Evolutionary conservation across 108 stramenopile species (phyloP).

Genomic region (Pseudonitzschia multiseries): DNA sequence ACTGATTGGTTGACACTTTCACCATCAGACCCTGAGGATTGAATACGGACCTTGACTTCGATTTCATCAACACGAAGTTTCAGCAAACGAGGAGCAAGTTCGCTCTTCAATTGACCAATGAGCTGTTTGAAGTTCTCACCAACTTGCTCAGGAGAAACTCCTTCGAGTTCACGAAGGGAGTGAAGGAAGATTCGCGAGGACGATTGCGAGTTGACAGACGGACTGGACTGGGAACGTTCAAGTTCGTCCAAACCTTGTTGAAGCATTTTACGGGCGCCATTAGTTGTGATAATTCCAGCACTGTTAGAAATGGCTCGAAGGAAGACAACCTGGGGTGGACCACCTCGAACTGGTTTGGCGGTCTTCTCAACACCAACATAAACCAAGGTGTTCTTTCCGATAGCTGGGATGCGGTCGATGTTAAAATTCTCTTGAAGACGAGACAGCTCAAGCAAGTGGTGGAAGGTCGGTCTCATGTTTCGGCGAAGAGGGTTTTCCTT

Average conservation of each 20-base stretch:
- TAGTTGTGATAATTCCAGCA: constrained; percentile 62
- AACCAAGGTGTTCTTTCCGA: constrained; percentile 91
- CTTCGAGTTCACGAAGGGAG: constrained; percentile 82
- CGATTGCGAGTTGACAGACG: constrained; percentile 82
- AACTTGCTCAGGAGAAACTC: constrained; percentile 66
- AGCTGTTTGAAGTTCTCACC: constrained; percentile 62
- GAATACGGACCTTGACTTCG: constrained; percentile 91
- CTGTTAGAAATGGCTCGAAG: constrained; percentile 92
- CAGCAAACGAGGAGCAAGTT: constrained; percentile 85
- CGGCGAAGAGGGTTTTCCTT: constrained; percentile 90
- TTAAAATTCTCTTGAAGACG: constrained; percentile 83
- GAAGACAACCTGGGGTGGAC: constrained; percentile 89
- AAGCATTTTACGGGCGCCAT: constrained; percentile 75
- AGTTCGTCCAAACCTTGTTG: constrained; percentile 94
- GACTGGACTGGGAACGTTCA: constrained; percentile 91
- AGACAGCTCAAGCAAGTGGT: constrained; percentile 89
- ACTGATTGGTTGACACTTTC: constrained; percentile 69
- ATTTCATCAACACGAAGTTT: constrained; percentile 97
- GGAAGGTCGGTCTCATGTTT: constrained; percentile 97
- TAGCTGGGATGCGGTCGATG: constrained; percentile 83
- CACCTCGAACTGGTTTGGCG: constrained; percentile 52
- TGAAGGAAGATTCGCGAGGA: constrained; percentile 94
- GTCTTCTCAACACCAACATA: constrained; percentile 89
- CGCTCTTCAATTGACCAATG: constrained; percentile 77
- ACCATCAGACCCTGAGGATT: constrained; percentile 58